Percentiles rank a stretch among this genome's conserved stretches.
Conservation (phyloP, 2,329 filamentous ascomycete species). For the Sarocladiaceae sp. region DNA sequence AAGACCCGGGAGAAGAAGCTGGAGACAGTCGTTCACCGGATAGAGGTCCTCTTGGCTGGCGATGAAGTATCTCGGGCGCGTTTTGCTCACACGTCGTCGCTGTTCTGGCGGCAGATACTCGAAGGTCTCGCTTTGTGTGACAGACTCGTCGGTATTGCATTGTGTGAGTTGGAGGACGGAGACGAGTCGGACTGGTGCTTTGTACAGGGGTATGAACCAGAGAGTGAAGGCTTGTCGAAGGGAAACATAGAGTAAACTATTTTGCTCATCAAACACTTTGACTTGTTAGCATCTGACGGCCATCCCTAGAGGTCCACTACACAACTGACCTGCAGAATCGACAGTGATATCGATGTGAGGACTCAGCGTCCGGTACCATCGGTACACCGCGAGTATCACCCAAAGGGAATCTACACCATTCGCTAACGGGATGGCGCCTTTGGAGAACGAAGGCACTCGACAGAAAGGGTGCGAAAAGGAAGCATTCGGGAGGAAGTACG, state of each 20-base stretch:
- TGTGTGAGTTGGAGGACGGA: slow-evolving; percentile 59
- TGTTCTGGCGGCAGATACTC: slow-evolving; percentile 12
- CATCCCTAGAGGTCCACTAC: neutral
- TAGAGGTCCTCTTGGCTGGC: slow-evolving; percentile 74
- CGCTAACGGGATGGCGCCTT: slow-evolving; percentile 33
- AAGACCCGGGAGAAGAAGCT: slow-evolving; percentile 60
- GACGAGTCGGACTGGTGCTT: slow-evolving; percentile 59
- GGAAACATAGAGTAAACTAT: slow-evolving; percentile 64
- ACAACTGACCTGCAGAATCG: slow-evolving; percentile 43
- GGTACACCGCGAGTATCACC: slow-evolving; percentile 64
- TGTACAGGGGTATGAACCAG: slow-evolving; percentile 72
- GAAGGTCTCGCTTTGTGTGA: neutral
- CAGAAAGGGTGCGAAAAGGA: slow-evolving; percentile 76
- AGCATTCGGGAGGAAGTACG: slow-evolving; percentile 68
- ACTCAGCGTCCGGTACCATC: slow-evolving; percentile 79
- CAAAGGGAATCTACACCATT: slow-evolving; percentile 54
- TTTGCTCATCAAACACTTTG: slow-evolving; percentile 60
- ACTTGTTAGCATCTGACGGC: neutral
- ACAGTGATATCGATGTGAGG: slow-evolving; percentile 65
- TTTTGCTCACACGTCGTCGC: slow-evolving; percentile 3
- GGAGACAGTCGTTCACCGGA: slow-evolving; percentile 67
- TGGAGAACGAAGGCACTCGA: slow-evolving; percentile 51
- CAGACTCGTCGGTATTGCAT: slow-evolving; percentile 17
- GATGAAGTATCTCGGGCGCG: slow-evolving; percentile 56
- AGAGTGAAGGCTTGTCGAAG: slow-evolving; percentile 71